Conservation (phyloP, 345 rosid genomes). For the Rubroshorea leprosula region DNA sequence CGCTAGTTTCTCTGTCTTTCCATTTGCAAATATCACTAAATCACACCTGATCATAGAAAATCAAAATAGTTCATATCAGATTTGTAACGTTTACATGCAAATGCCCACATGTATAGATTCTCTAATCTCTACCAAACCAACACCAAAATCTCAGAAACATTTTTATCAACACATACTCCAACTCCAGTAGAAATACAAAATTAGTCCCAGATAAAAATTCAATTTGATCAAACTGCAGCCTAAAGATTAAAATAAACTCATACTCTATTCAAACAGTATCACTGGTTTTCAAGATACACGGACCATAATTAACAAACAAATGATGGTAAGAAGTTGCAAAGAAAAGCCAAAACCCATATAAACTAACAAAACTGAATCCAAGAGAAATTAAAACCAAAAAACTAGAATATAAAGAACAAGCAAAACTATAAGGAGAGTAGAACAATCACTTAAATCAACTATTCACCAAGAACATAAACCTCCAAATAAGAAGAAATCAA, state of each 20-base stretch:
- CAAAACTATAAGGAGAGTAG: not conserved
- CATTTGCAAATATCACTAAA: constrained; percentile 71
- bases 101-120: not conserved
- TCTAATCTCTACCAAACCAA: too few relatives aligned
- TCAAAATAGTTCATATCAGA: not conserved
- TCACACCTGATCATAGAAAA: constrained; percentile 58
- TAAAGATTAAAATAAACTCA: not conserved
- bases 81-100: not conserved
- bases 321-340: not conserved
- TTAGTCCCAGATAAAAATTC: too few relatives aligned
- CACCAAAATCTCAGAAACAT: not conserved
- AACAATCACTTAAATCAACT: not conserved
- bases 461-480: not conserved
- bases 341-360: not conserved
- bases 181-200: too few relatives aligned
- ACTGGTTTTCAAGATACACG: not conserved
- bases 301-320: not conserved
- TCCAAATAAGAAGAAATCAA: not conserved
- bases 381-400: not conserved
- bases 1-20: constrained; percentile 77
- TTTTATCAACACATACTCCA: not conserved
- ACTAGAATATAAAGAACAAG: not conserved
- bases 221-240: too few relatives aligned
- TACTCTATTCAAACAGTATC: not conserved
- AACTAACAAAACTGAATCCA: not conserved